Evolutionary conservation across 2,329 filamentous ascomycete genomes (phyloP), one percentile per base, ranked within the genome.

Genomic region (Alternaria gaisen): DNA sequence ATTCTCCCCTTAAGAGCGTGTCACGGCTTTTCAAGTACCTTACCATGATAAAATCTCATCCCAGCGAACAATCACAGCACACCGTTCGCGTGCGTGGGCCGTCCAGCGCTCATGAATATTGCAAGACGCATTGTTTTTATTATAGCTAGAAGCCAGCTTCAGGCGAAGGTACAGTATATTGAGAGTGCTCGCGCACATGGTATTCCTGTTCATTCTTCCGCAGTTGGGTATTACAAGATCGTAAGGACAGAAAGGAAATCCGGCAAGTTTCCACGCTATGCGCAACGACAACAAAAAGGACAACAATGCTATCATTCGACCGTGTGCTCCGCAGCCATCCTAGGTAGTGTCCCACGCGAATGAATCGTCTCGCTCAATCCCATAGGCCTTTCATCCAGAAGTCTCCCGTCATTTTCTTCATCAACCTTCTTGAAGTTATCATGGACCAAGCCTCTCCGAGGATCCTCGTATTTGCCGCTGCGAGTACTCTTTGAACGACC

Each of bases 351-450:
- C 18, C 43, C 58, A 7, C 48, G 57, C 8, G 60, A 65, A 52
- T 68, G 65, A 16, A 68, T 68, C 26, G 65, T 68, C 56, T 68
- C 65, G 53, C 60, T 59, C 9, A 68, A 38, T 30, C 65, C 65
- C 58, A 65, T 60, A 3, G 65, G 65, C 28, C 54, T 58, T n/a
- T 66, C 65, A 40, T 68, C 60, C 52, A 68, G 34, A 7, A 68
- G 55, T 32, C 65, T 57, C 11, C 65, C 65, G 56, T 68, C 65
- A 11, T 68, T 68, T 9, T 58, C 58, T 28, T 66, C 60, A 14
- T 68, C 65, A 3, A 59, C 58, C 22, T 58, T 64, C 3, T 47
- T 57, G 38, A 65, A 68, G 2, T 44, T 46, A 20, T 62, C 63
- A 9, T 60, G 65, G 14, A 54, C 52, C 26, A 68, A 28, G 1